A percentile compares a stretch with the other conserved stretches of the same genome.
Conservation (phyloP, 345 rosid species). For the Melaleuca quinquenervia region DNA sequence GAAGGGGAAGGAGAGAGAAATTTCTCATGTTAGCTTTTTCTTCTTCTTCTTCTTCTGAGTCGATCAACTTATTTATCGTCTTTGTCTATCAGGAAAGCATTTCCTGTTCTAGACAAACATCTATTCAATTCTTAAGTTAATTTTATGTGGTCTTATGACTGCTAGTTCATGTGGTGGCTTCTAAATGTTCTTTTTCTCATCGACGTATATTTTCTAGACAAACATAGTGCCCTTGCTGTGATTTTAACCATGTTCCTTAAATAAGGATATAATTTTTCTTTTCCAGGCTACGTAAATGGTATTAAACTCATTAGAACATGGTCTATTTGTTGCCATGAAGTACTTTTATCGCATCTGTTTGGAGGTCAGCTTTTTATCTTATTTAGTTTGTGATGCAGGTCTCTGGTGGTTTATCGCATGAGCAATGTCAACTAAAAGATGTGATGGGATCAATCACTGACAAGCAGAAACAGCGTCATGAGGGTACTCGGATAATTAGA, state of each 20-base stretch:
- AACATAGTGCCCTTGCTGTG: neutral
- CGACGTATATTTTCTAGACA: neutral
- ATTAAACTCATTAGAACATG: neutral
- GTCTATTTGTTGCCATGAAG: neutral
- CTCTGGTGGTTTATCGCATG: constrained; percentile 10
- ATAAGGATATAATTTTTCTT: neutral
- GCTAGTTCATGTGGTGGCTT: neutral
- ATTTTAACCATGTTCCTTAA: neutral
- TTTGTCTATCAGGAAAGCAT: neutral
- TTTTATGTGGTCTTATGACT: neutral
- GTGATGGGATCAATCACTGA: constrained; percentile 14
- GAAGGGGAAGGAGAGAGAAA: constrained; percentile 57
- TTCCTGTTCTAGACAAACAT: neutral
- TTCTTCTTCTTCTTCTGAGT: neutral
- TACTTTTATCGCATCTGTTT: neutral
- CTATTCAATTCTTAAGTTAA: neutral
- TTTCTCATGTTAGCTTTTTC: constrained; percentile 28
- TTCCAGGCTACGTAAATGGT: neutral
- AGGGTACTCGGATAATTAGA: constrained; percentile 31
- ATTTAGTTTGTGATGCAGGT: constrained; percentile 8
- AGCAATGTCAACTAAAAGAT: constrained; percentile 24
- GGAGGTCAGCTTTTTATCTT: neutral
- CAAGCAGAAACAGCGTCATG: constrained; percentile 37
- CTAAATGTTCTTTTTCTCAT: neutral
- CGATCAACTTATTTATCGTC: neutral